Evolutionary conservation across 164 flowering plant genomes (phyloP).

Genomic region (Berberis thunbergii): DNA sequence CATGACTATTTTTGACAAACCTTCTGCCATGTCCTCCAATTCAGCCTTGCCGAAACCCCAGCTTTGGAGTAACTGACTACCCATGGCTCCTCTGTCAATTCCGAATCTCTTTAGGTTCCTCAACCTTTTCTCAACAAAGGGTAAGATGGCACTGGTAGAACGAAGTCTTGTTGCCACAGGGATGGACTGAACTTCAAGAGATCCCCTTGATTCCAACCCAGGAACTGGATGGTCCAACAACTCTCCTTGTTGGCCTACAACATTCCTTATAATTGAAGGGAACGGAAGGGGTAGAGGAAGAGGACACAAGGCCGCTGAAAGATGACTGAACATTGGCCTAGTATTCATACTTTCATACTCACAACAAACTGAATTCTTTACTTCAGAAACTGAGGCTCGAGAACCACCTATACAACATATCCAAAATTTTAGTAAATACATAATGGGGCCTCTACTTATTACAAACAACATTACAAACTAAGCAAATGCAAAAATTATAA

Average conservation of each 20-base stretch:
- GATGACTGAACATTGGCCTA: slow-evolving; percentile 60
- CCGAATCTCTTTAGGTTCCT: slow-evolving; percentile 54
- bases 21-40: slow-evolving; percentile 68
- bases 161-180: slow-evolving; percentile 85
- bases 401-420: slow-evolving; percentile 31
- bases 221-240: slow-evolving; percentile 30
- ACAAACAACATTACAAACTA: background rate
- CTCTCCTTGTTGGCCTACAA: slow-evolving; percentile 61
- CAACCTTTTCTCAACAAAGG: slow-evolving; percentile 54
- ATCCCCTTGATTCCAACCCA: slow-evolving; percentile 40
- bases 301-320: slow-evolving; percentile 70
- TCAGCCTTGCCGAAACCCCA: slow-evolving; percentile 89
- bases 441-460: background rate
- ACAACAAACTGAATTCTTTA: slow-evolving; percentile 42
- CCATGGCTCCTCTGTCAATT: slow-evolving; percentile 50
- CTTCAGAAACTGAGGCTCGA: slow-evolving; percentile 51
- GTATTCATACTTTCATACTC: slow-evolving; percentile 29
- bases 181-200: slow-evolving; percentile 75
- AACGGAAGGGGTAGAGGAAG: slow-evolving; percentile 89
- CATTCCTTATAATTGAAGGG: slow-evolving; percentile 62
- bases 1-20: slow-evolving; percentile 49
- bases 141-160: slow-evolving; percentile 68
- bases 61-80: slow-evolving; percentile 40
- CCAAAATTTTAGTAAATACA: background rate
- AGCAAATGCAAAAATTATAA: background rate